Evolutionary conservation across 2,329 filamentous ascomycete species (phyloP), one percentile per base, ranked within the genome.

Genomic region (Aureobasidium sp.): DNA sequence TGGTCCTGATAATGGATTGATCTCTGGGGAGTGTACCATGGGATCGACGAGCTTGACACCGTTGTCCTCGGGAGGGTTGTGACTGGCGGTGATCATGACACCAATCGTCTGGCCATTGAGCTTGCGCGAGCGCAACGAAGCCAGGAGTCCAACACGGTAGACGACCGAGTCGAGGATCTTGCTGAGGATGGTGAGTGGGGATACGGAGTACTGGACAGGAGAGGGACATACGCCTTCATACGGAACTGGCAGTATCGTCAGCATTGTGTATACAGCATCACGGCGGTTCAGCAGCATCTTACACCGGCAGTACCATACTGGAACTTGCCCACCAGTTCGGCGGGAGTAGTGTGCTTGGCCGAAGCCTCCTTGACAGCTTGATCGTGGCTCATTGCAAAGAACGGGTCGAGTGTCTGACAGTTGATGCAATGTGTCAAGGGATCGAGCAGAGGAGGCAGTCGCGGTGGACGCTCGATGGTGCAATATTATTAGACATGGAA

Each of bases 41-140:
- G 94, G 94, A 75, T 99, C 94, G 66, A 99, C 91, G 68, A 99
- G 85, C 82, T 96, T 96, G 74, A 96, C 88, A 57, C 91, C 91
- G 75, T 96, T 96, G 77, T 96, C 91, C 69, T 85, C 82, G 37
- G 91, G 88, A 20, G 90, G 90, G 77, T 96, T 96, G 81, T 96
- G 91, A 71, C 90, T 95, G 65, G 91, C 91, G 45, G 91, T 96
- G 75, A 96, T 89, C 91, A 96, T 96, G 68, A 99, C 88, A 71
- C 94, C 94, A 71, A 99, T 96, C 69, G 90, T 88, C 79, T 95
- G 90, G 67, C 91, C 88, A 74, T 88, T 87, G 69, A 95, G 85
- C 77, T 94, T 95, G 73, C 91, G 89, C 67, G 91, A 97, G 66
- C 94, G 88, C 57, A 97, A 83, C 62, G 89, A 86, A 36, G 94